Conservation (phyloP, 192 early-diverging fungal species). For the Entomortierella parvispora region DNA sequence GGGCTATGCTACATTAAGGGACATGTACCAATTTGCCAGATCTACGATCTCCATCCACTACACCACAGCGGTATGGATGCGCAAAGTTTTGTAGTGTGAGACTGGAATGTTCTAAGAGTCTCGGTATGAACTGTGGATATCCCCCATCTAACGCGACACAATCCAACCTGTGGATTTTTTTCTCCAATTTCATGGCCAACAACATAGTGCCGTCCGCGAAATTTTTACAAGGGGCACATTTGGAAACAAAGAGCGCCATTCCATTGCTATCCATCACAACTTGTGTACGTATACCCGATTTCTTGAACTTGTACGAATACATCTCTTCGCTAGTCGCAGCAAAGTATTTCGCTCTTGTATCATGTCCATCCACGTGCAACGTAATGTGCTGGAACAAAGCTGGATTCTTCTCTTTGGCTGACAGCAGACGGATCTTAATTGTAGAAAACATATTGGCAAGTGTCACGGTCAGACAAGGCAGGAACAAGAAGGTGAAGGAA, state of each 20-base stretch:
- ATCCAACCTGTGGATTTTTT: slow-evolving; percentile 26
- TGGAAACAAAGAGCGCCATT: slow-evolving; percentile 30
- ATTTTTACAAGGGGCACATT: slow-evolving; percentile 11
- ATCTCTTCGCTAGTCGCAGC: slow-evolving; percentile 20
- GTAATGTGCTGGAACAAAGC: slow-evolving; percentile 30
- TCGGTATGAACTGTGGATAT: slow-evolving; percentile 19
- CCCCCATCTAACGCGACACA: slow-evolving; percentile 37
- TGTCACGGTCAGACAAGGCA: background rate
- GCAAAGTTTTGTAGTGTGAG: slow-evolving; percentile 9
- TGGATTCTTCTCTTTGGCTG: slow-evolving; percentile 14
- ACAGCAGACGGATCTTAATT: slow-evolving; percentile 15
- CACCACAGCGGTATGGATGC: slow-evolving; percentile 18
- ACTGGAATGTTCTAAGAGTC: slow-evolving; percentile 4
- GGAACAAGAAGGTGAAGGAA: too few species aligned
- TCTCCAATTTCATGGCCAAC: slow-evolving; percentile 18
- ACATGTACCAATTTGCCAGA: too few species aligned
- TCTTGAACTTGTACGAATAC: slow-evolving; percentile 42
- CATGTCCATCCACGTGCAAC: slow-evolving; percentile 39
- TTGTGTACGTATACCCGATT: slow-evolving; percentile 31
- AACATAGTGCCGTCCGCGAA: slow-evolving; percentile 38
- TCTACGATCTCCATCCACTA: too few species aligned
- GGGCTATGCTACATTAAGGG: too few species aligned
- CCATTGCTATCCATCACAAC: slow-evolving; percentile 27
- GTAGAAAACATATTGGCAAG: slow-evolving; percentile 30
- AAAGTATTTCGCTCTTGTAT: slow-evolving; percentile 16